Evolutionary conservation across 1,284 basidiomycete species (phyloP), one percentile per base, ranked within the genome.

Genomic region (Ceratobasidium sp.): DNA sequence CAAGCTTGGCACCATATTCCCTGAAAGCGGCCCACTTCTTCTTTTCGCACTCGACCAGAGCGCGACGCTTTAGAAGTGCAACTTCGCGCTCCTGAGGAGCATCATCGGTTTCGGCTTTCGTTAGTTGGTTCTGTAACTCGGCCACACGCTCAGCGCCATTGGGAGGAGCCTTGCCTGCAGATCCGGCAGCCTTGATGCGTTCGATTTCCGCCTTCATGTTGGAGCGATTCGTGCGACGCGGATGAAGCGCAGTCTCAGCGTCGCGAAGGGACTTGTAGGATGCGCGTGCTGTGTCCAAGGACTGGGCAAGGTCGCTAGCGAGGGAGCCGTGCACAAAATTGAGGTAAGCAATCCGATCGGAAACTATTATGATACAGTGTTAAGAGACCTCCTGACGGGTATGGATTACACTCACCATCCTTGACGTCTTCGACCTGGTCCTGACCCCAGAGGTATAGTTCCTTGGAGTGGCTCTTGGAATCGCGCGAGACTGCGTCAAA

Each of bases 401-500:
- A 20, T 26, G 13, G 15, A 42, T 60, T 15, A 23, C 39, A 69
- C 63, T 73, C 79, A 92, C 93, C 93, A 86, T 95, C 93, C 82
- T 90, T 94, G 83, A 95, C 80, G 86, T 95, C 94, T 42, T 89
- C 87, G 2, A 85, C 84, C 81, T 94, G 91, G 0, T 83, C 82
- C 83, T 94, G 93, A 10, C 94, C 94, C 94, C 94, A 95, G 44
- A 89, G 89, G 81, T 93, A 95, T 49, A 95, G 85, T 80, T 95
- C 94, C 84, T 95, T 95, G 87, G 92, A 93, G 82, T 92, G 90
- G 0, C 89, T 86, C 83, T 94, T 92, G 7, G 88, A 83, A 82
- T 94, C 91, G 80, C 91, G 89, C 5, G 90, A 86, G 51, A 92
- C 84, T 77, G 86, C 88, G 81, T 94, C 92, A 82, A 90, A 89